These are phyloP conservation scores for Lodderomyces theae DNA, from an alignment of 1,139 yeast species.

Conservation along the genomic window DNA sequence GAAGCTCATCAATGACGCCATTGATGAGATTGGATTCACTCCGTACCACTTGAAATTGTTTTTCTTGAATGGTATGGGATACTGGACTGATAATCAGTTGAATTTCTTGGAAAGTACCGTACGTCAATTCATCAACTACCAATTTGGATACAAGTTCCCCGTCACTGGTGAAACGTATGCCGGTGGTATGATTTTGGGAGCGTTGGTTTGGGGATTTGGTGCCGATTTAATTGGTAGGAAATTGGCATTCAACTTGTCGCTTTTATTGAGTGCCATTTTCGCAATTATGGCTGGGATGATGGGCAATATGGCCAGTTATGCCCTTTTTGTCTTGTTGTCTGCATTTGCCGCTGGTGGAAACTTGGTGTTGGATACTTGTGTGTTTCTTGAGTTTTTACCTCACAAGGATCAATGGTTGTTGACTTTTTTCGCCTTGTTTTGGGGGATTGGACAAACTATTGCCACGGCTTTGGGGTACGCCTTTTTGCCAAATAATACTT, in stretches of 20 bases:
- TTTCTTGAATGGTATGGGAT: slow-evolving; percentile 59
- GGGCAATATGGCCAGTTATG: slow-evolving; percentile 45
- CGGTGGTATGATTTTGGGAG: slow-evolving; percentile 55
- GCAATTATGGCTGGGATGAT: slow-evolving; percentile 55
- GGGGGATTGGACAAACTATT: slow-evolving; percentile 64
- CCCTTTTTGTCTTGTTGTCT: slow-evolving; percentile 46
- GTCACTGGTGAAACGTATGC: slow-evolving; percentile 27
- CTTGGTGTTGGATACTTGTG: slow-evolving; percentile 58
- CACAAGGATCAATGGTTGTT: slow-evolving; percentile 51
- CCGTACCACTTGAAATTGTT: slow-evolving; percentile 35
- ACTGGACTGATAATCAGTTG: slow-evolving; percentile 60
- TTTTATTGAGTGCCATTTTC: slow-evolving; percentile 49
- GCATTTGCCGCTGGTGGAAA: slow-evolving; percentile 59
- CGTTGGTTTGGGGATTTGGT: slow-evolving; percentile 55
- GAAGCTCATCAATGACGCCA: slow-evolving; percentile 30
- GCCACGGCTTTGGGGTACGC: slow-evolving; percentile 58
- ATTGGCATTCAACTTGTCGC: slow-evolving; percentile 53
- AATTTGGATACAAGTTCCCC: slow-evolving; percentile 35
- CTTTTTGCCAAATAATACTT: slow-evolving; percentile 48
- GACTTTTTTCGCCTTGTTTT: slow-evolving; percentile 56
- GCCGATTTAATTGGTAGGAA: slow-evolving; percentile 61
- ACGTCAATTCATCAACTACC: slow-evolving; percentile 40
- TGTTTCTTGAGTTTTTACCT: slow-evolving; percentile 58
- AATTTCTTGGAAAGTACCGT: slow-evolving; percentile 40
- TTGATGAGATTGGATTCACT: slow-evolving; percentile 38